Evolutionary conservation across 352 stramenopile genomes (phyloP), one percentile per base, ranked within the genome.

Genomic region (Globisporangium orthogonon): DNA sequence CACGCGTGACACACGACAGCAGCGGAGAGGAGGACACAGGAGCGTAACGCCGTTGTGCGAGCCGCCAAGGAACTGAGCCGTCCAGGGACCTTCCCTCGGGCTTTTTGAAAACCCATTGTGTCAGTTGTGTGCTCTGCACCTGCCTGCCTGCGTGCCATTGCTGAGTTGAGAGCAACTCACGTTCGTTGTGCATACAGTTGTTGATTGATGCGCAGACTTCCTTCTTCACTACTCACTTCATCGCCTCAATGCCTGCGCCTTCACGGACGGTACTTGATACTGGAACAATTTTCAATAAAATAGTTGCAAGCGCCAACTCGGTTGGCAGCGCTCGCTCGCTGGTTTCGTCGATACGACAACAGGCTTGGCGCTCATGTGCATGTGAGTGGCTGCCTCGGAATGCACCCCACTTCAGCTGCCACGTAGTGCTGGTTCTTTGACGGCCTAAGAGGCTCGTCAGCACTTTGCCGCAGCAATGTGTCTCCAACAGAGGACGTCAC

Each of bases 51-150:
- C 44, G 23, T 15, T 49, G 44, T 49, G 44, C 44, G 44, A 31
- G 17, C 44, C 28, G 44, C 44, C 37, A 43, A 43, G 37, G 56
- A 56, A 44, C 46, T 51, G 46, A 51, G 46, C 50, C 50, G 50
- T 53, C 50, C 31, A 57, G 56, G 50, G 50, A 55, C 41, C 68
- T 79, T 76, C 61, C 61, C 62, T 58, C 58, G 73, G 79, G 70
- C 71, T 79, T 75, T 73, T 79, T 56, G n/a, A 47, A 49, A 52
- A 55, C 30, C 61, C 49, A 54, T 48, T 40, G 61, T 52, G 2
- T 23, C 23, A 23, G 23, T 23, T 52, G 56, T 50, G 1, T 52
- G 58, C 39, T 43, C 30, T 31, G 31, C 41, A 23, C 5, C 10
- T 33, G 17, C 35, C 23, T 50, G 23, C 23, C 23, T 23, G 23